Evolutionary conservation across 257 asterid species (phyloP).

Genomic region (Salvia hispanica): DNA sequence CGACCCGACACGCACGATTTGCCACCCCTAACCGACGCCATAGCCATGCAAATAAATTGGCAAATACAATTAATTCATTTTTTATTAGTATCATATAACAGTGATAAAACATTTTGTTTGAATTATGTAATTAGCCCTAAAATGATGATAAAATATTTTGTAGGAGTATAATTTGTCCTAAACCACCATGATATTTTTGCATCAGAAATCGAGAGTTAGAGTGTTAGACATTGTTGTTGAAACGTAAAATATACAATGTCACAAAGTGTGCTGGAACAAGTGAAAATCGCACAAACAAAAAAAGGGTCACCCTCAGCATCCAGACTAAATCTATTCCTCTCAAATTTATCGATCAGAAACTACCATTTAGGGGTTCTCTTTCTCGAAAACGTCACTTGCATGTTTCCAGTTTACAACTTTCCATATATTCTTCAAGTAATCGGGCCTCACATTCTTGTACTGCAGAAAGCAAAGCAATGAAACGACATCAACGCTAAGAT

Average conservation of each 20-base stretch:
- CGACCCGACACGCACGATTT: too few relatives aligned
- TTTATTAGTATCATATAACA: too few relatives aligned
- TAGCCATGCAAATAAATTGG: too few relatives aligned
- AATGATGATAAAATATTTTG: too few relatives aligned
- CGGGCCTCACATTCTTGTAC: slow-evolving; percentile 74
- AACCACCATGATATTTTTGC: background rate
- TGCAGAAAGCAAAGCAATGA: slow-evolving; percentile 41
- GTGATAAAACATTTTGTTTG: too few relatives aligned
- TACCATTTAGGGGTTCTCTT: slow-evolving; percentile 38
- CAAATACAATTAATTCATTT: too few relatives aligned
- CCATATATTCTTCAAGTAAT: slow-evolving; percentile 67
- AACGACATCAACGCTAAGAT: slow-evolving; percentile 2
- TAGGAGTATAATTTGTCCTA: too few relatives aligned
- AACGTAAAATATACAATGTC: slow-evolving; percentile 14
- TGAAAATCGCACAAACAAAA: slow-evolving; percentile 15
- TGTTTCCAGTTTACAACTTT: slow-evolving; percentile 69
- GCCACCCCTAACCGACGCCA: too few relatives aligned
- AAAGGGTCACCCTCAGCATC: slow-evolving; percentile 20
- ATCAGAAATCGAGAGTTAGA: background rate
- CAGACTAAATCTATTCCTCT: slow-evolving; percentile 34
- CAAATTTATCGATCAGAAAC: slow-evolving; percentile 12
- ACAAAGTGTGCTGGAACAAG: background rate
- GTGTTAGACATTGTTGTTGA: background rate
- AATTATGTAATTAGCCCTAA: too few relatives aligned
- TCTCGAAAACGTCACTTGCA: slow-evolving; percentile 51